Percentiles rank a stretch among this genome's conserved stretches.
Evolutionary conservation across 805 yeast genomes (phyloP).

Genomic region (Starmerella kuoi): DNA sequence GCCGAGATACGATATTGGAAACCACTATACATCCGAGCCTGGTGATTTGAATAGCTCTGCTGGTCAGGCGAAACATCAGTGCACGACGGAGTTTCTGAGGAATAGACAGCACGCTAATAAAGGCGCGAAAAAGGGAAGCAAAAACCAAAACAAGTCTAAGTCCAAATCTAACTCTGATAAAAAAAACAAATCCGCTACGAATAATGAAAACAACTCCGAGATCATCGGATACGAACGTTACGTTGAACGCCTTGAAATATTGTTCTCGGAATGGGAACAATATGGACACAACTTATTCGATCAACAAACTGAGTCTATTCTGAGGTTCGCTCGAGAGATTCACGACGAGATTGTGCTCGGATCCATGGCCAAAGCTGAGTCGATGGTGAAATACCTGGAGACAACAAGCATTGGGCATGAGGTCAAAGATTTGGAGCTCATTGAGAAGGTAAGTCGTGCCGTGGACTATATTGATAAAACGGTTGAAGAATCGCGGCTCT

Average conservation of each 20-base stretch:
- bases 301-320: slow-evolving; percentile 24
- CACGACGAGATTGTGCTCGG: slow-evolving; percentile 26
- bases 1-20: background rate
- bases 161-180: background rate
- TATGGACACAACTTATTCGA: slow-evolving; percentile 26
- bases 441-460: slow-evolving; percentile 24
- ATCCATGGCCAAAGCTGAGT: slow-evolving; percentile 28
- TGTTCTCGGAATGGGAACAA: slow-evolving; percentile 28
- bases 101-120: background rate
- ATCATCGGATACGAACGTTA: background rate
- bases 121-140: background rate
- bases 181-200: background rate
- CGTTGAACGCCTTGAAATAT: slow-evolving; percentile 8
- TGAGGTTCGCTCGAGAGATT: slow-evolving; percentile 24
- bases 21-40: background rate
- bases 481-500: slow-evolving; percentile 27
- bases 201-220: background rate
- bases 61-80: background rate
- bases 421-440: slow-evolving; percentile 18
- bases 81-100: background rate
- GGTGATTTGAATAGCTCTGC: background rate
- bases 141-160: background rate
- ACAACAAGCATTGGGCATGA: slow-evolving; percentile 22
- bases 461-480: slow-evolving; percentile 28
- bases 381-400: slow-evolving; percentile 26